phyloP scores from a whole-genome alignment of 352 stramenopile genomes.

The Albugo candida region DNA sequence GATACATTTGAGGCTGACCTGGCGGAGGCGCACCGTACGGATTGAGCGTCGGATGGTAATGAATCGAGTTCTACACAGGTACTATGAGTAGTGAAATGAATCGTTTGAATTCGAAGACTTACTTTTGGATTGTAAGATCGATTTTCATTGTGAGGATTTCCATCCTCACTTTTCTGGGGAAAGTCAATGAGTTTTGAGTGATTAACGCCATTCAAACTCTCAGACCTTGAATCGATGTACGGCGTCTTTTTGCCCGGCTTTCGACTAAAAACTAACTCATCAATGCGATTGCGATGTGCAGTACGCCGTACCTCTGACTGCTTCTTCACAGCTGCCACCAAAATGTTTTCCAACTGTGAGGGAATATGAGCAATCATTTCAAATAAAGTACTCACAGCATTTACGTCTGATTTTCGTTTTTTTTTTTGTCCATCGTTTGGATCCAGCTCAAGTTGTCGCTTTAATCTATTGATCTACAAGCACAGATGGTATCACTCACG shows the following conservation, averaged over 20 bases:
- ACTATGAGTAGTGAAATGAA: neutral
- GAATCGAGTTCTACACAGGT: slow-evolving; percentile 31
- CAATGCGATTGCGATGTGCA: slow-evolving; percentile 13
- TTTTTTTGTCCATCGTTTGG: slow-evolving; percentile 39
- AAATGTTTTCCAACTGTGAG: slow-evolving; percentile 37
- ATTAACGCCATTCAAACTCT: neutral
- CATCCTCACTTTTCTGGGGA: slow-evolving; percentile 25
- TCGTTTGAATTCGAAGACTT: neutral
- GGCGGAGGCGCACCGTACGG: slow-evolving; percentile 49
- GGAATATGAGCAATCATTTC: neutral
- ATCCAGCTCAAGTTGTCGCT: slow-evolving; percentile 35
- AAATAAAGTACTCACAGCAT: neutral
- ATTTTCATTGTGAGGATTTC: slow-evolving; percentile 30
- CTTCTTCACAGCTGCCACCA: slow-evolving; percentile 45
- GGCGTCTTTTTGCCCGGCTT: too few relatives aligned
- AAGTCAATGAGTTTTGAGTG: slow-evolving; percentile 1
- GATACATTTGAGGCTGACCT: slow-evolving; percentile 39
- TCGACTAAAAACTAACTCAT: neutral
- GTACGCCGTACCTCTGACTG: slow-evolving; percentile 24
- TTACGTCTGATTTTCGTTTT: slow-evolving; percentile 52
- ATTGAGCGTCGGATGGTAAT: slow-evolving; percentile 65
- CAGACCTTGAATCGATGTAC: neutral
- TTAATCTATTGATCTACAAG: slow-evolving; percentile 29
- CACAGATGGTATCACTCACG: neutral
- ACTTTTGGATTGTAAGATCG: slow-evolving; percentile 58